Evolutionary conservation across 2,329 filamentous ascomycete species (phyloP).

Genomic region (Teratosphaeria destructans): DNA sequence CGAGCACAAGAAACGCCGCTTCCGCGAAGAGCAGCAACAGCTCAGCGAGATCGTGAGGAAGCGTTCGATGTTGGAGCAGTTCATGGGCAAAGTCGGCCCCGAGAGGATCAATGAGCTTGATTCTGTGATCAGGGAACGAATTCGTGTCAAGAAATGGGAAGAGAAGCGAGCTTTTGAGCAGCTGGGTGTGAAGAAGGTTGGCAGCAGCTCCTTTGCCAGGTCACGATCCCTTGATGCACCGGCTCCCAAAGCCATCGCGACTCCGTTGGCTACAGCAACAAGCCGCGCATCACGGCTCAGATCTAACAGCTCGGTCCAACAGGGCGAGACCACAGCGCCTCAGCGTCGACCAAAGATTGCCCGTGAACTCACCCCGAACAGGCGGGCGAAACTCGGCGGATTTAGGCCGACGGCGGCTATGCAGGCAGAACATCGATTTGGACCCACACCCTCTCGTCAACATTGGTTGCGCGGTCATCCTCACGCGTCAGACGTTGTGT

Average conservation of each 20-base stretch:
- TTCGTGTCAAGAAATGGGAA: background rate
- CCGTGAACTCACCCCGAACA: background rate
- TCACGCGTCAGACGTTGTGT: background rate
- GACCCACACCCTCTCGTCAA: background rate
- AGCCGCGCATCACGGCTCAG: background rate
- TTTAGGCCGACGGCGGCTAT: background rate
- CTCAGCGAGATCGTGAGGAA: background rate
- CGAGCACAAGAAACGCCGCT: background rate
- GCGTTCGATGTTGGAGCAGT: constrained; percentile 1
- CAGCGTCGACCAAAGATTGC: background rate
- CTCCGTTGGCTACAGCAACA: background rate
- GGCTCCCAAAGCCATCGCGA: background rate
- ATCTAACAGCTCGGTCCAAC: background rate
- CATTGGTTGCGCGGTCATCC: background rate
- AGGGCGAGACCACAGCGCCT: too few species aligned
- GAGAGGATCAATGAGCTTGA: background rate
- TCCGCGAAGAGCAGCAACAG: background rate
- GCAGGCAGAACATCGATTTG: background rate
- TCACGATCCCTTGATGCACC: background rate
- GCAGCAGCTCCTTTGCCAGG: background rate
- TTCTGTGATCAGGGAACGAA: constrained; percentile 1
- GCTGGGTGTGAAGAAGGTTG: constrained; percentile 3
- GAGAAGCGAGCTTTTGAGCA: background rate
- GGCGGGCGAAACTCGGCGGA: background rate
- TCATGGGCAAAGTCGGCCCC: background rate